Conservation (phyloP, 2,329 filamentous ascomycete species). For the Fusarium staphyleae region DNA sequence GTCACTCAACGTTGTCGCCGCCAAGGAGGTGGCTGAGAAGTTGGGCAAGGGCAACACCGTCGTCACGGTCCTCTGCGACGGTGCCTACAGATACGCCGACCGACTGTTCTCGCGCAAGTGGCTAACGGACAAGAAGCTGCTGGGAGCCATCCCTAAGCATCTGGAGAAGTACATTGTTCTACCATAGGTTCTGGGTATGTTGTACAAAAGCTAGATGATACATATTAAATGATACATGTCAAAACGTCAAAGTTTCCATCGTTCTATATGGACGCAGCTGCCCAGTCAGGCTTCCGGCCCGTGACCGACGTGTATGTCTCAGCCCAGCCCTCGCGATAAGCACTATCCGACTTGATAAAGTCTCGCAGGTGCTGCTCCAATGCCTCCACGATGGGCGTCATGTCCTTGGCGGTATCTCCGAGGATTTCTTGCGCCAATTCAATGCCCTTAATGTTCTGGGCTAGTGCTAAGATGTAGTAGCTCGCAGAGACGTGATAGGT, state of each 20-base stretch:
- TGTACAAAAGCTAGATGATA: conserved; percentile 44
- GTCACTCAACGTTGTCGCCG: conserved; percentile 92
- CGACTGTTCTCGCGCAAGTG: conserved; percentile 90
- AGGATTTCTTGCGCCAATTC: conserved; percentile 54
- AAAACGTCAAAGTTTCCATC: conserved; percentile 10
- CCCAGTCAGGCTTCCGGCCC: conserved; percentile 42
- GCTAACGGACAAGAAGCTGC: conserved; percentile 84
- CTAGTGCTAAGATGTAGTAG: conserved; percentile 40
- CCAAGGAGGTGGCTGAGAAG: conserved; percentile 91
- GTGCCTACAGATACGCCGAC: conserved; percentile 97
- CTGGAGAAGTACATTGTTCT: conserved; percentile 94
- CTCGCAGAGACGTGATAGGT: conserved; percentile 33
- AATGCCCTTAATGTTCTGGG: conserved; percentile 52
- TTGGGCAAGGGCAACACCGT: conserved; percentile 88
- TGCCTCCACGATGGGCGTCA: conserved; percentile 50
- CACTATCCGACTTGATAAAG: conserved; percentile 33
- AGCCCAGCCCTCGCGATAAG: conserved; percentile 30
- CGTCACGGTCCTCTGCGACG: conserved; percentile 93
- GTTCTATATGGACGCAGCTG: conserved; percentile 16
- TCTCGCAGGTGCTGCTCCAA: conserved; percentile 49
- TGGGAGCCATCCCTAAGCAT: conserved; percentile 81
- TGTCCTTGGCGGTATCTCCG: conserved; percentile 36
- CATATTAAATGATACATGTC: conserved; percentile 35
- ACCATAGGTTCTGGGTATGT: conserved; percentile 60
- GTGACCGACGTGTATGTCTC: conserved; percentile 39